Base-by-base conservation (phyloP, 2,329 filamentous ascomycete species). In the Fusarium tricinctum region DNA sequence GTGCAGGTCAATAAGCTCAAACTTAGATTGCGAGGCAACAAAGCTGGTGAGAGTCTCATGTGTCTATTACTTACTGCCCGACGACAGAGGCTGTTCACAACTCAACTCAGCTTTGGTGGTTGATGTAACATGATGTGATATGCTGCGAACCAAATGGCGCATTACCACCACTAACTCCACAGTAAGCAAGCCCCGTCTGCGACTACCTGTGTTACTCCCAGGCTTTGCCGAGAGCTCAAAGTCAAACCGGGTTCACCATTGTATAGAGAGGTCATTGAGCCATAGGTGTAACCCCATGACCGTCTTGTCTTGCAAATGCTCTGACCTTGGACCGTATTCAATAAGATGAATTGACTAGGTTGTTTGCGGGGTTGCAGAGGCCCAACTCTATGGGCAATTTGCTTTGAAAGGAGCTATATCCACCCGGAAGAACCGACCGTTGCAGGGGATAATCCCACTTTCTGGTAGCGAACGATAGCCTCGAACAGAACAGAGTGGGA, bases 331-430 rank as follows among this genome's bases (percentile, higher is more conserved):
- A 43, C 56, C 50, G 40, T 53, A 69, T 45, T 46, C 43, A 48
- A 50, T 52, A 54, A 62, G 60, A 69, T 66, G 60, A 68, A 66
- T 33, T 23, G 46, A 43, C 60, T 40, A 49, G 61, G 64, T 69
- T 69, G 28, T 58, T 66, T 69, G 60, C 56, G 66, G 66, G 66
- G 50, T 68, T 65, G 19, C 28, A 48, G 23, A 51, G 55, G 23
- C 60, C 65, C 48, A 69, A 62, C 42, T 46, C 50, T 47, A 20
- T 28, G 46, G 56, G 66, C 45, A 69, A 69, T 69, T 63, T 69
- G 48, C 61, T 66, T 48, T 44, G 20, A 65, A 44, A 50, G 45
- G 54, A 50, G 45, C 53, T 40, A 51, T 51, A 57, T 44, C 66
- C 66, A 69, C 66, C 44, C 40, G 26, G 40, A 39, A 57, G 58